phyloP scores from a whole-genome alignment of 2,329 filamentous ascomycete species.

The Aspergillus pseudoterreus region DNA sequence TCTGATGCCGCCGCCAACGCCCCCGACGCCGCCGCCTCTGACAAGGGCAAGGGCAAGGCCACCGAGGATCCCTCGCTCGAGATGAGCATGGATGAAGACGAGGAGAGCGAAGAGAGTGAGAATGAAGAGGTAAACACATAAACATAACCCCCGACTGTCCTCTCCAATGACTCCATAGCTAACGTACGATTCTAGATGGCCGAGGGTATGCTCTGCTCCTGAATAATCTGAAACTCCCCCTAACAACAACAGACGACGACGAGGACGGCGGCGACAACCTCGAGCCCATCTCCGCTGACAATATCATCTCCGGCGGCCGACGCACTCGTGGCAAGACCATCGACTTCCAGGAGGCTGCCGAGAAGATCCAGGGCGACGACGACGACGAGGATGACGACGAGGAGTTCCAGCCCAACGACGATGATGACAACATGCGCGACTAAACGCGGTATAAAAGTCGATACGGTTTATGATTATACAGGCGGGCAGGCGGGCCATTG shows the following conservation, averaged over 20 bases:
- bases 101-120: conserved; percentile 65
- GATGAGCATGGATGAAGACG: conserved; percentile 70
- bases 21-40: conserved; percentile 42
- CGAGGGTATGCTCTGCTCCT: conserved; percentile 1
- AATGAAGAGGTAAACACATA: conserved; percentile 26
- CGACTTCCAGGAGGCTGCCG: conserved; percentile 86
- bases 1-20: conserved; percentile 39
- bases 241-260: conserved; percentile 45
- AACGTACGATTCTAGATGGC: not conserved
- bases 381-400: conserved; percentile 53
- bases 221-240: not conserved
- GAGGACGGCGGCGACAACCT: conserved; percentile 79
- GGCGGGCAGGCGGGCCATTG: conserved; percentile 4
- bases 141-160: no score
- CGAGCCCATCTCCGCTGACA: conserved; percentile 85
- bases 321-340: conserved; percentile 91
- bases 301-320: conserved; percentile 74
- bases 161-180: conserved; percentile 16
- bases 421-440: conserved; percentile 41
- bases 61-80: conserved; percentile 52
- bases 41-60: conserved; percentile 85
- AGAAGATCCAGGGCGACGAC: conserved; percentile 69
- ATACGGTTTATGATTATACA: conserved; percentile 8
- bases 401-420: conserved; percentile 34
- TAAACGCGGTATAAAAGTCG: conserved; percentile 20